These are phyloP conservation scores for Metarhizium anisopliae DNA, from an alignment of 2,329 filamentous ascomycete genomes.

Conservation along the genomic window DNA sequence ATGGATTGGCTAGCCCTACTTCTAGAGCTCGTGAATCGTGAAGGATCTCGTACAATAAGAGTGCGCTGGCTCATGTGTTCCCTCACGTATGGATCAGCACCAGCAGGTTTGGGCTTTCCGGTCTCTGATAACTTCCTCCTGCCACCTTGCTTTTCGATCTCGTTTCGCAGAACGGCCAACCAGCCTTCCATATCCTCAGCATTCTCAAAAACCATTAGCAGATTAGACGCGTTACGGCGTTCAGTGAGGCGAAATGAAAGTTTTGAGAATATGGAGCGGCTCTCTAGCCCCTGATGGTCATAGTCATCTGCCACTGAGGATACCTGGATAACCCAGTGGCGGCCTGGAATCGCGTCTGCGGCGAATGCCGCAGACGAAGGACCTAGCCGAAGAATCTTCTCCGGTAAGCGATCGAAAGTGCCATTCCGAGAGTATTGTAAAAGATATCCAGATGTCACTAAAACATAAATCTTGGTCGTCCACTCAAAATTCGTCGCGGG, in stretches of 20 bases:
- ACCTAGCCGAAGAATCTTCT: constrained; percentile 64
- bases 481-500: constrained; percentile 48
- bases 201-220: constrained; percentile 64
- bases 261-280: constrained; percentile 56
- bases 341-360: constrained; percentile 69
- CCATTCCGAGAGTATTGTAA: constrained; percentile 68
- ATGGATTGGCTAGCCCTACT: not conserved
- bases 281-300: constrained; percentile 37
- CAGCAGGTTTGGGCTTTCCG: constrained; percentile 39
- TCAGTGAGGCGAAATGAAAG: constrained; percentile 48
- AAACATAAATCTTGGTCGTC: constrained; percentile 63
- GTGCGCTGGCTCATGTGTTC: constrained; percentile 36
- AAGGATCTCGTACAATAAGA: constrained; percentile 37
- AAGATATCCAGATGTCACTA: constrained; percentile 62
- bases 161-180: constrained; percentile 58
- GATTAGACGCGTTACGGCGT: constrained; percentile 49
- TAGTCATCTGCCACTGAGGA: constrained; percentile 56
- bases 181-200: constrained; percentile 69
- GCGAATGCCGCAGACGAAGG: constrained; percentile 71
- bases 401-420: constrained; percentile 60
- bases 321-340: constrained; percentile 72
- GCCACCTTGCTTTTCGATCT: constrained; percentile 63
- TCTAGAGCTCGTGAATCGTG: constrained; percentile 25
- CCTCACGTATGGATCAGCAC: constrained; percentile 22
- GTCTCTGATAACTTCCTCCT: constrained; percentile 54